Base-by-base conservation (phyloP, 2,329 filamentous ascomycete genomes). In the Lachnellula suecica region DNA sequence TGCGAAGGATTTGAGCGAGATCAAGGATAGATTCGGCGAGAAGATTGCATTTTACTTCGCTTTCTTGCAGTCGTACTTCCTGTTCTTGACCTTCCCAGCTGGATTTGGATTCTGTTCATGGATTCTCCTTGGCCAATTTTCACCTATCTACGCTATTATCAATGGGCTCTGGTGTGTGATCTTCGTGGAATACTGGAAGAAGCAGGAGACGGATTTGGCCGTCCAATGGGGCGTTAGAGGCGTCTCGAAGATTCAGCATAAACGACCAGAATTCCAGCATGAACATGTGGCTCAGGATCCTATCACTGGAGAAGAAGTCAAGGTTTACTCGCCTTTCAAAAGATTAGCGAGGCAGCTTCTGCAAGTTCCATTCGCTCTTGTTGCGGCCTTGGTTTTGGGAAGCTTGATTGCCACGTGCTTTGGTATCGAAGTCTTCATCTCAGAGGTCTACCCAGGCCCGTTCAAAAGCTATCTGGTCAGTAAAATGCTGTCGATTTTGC, bases 181-280 rank as follows among this genome's bases (percentile, higher is more conserved):
- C 44, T 97, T 97, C 66, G 88, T 96, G 51, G 93, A 97, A 68
- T 96, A 89, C 71, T 97, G 93, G 93, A 96, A 95, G 74, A 88
- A 93, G 63, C 90, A 95, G 69, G 91, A 97, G 70, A 77, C 85
- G 1, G 92, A 97, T 66, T 77, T 97, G 7, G 86, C 87, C 8
- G 83, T 96, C 15, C 83, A 90, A 62, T 97, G 93, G 93, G 88
- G 89, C 13, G 91, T 96, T 3, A 85, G 88, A 46, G 88, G 89
- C 6, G 91, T 96, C 1, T 92, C 89, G 4, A 81, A 77, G 45
- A 90, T 97, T 48, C 89, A 96, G 64, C 83, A 83, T 40, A 88
- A 87, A 59, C 81, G 91, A 43, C 80, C 83, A 31, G 82, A 93
- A 63, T 97, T 96, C 70, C 72, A 82, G 59, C 89, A 89, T 72